Evolutionary conservation across 257 asterid species (phyloP), one percentile per base, ranked within the genome.

Genomic region (Nicotiana paniculata): DNA sequence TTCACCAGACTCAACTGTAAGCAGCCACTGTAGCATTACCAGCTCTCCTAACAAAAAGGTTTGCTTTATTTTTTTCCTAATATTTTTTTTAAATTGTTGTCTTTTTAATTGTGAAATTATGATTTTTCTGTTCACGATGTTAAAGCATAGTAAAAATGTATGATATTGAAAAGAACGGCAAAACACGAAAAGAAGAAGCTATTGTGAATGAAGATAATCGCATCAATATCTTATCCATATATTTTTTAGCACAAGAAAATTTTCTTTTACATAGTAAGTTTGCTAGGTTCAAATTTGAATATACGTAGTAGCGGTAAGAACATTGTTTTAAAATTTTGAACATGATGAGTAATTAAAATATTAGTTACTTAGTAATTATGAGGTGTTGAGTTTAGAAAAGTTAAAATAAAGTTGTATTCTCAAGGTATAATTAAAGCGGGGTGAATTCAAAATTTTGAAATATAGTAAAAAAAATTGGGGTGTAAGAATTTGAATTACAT

Each of bases 31-130:
- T 32, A 85, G 83, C 18, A 82, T 82, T 84, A 79, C 90, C 90
- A 84, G 77, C 85, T 86, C 88, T 63, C 81, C 86, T 16, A 79
- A n/a, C 81, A 77, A 87, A 10, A 85, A 90, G 93, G 97, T 91
- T 4, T 86, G 89, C 5, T 64, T 78, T 80, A 1, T 43, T 43
- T 43, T 4, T 43, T 43, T 9, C 51, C 12, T 43, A 43, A 43
- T 3, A 43, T 43, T 9, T 43, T 11, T 43, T 43, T 43, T 43
- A 9, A 0, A 9, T 72, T 66, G 30, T 69, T 28, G 63, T 51
- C 21, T 53, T 1, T 39, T 39, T 6, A 39, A 39, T 7, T 39
- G 10, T 43, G 51, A 43, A 8, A 43, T 8, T 43, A 0, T 43
- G 11, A 43, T 2, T 39, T 5, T 39, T 39, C 48, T 39, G 3